These are phyloP conservation scores for Dictyostelium capitatum DNA, from an alignment of 78 protist genomes.

Conservation along the genomic window DNA sequence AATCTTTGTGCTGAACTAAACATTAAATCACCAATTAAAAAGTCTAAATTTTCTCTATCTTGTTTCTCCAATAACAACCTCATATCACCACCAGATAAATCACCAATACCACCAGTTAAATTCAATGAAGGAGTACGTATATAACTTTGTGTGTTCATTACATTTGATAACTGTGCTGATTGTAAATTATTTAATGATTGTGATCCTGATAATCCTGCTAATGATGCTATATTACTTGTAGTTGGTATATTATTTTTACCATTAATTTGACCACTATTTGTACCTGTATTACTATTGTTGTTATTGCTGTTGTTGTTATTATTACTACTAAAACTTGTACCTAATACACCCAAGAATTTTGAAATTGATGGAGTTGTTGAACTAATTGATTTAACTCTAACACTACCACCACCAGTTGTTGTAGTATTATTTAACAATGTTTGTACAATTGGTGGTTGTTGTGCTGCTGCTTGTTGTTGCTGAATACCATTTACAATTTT, in stretches of 20 bases:
- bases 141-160: background rate
- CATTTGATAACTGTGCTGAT: conserved; percentile 25
- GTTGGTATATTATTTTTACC: conserved; percentile 6
- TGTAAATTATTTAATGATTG: conserved; percentile 62
- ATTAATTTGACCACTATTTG: background rate
- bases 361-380: conserved; percentile 43
- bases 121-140: conserved; percentile 19
- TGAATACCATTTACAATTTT: background rate
- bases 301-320: background rate
- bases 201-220: conserved; percentile 25
- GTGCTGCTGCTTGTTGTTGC: background rate
- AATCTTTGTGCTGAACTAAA: conserved; percentile 54
- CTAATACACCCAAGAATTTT: conserved; percentile 41
- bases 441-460: background rate
- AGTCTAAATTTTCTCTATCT: conserved; percentile 62
- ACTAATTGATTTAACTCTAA: background rate
- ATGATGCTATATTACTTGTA: background rate
- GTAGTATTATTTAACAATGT: background rate
- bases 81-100: background rate
- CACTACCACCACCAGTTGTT: background rate
- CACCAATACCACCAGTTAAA: conserved; percentile 1
- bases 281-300: background rate
- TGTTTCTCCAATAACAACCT: conserved; percentile 20
- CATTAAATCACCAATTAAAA: conserved; percentile 41
- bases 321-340: conserved; percentile 25